Evolutionary conservation across 345 rosid species (phyloP).

Genomic region (Schrenkiella parvula): DNA sequence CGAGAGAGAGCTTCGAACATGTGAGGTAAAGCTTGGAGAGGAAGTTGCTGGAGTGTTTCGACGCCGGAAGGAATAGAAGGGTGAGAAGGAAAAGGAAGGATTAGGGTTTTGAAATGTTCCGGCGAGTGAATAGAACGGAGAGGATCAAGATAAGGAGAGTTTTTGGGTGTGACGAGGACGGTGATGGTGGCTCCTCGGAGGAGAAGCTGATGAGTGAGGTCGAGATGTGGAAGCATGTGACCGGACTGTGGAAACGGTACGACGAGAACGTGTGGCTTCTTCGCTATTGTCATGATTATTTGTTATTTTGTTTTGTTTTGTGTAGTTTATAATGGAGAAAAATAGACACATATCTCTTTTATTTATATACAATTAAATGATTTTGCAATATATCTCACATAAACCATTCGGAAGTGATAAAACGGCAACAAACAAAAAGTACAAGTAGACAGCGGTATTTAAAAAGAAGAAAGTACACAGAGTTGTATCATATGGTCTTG

Average conservation of each 20-base stretch:
- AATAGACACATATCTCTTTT: background rate
- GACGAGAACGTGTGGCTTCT: constrained; percentile 46
- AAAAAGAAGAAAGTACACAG: too few relatives aligned
- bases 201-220: constrained; percentile 49
- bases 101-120: constrained; percentile 3
- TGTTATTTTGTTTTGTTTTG: background rate
- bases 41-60: constrained; percentile 13
- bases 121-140: constrained; percentile 32
- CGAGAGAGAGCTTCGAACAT: constrained; percentile 21
- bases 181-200: constrained; percentile 42
- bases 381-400: background rate
- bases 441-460: too few relatives aligned
- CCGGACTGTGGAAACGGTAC: constrained; percentile 56
- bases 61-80: constrained; percentile 17
- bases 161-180: constrained; percentile 43
- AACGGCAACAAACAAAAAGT: too few relatives aligned
- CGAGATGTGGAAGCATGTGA: constrained; percentile 69
- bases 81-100: constrained; percentile 26
- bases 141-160: constrained; percentile 37
- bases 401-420: too few relatives aligned
- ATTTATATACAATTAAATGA: background rate
- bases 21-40: constrained; percentile 16
- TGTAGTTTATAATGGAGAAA: background rate
- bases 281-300: background rate
- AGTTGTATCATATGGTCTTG: too few relatives aligned